Evolutionary conservation across 2,329 filamentous ascomycete genomes (phyloP).

Genomic region (Fusarium sulawesiense): DNA sequence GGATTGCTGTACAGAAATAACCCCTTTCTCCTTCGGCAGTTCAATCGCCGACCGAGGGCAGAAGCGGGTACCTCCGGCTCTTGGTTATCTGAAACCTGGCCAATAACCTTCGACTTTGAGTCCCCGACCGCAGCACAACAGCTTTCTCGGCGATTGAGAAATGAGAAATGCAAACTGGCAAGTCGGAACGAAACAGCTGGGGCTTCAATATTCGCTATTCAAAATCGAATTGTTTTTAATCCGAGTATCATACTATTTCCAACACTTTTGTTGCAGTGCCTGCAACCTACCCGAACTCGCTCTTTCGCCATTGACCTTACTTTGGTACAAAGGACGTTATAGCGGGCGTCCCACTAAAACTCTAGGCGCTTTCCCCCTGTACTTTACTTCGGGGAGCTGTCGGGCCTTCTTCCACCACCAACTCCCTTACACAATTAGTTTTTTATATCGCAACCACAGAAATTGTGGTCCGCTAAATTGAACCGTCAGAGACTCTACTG

Average conservation of each 20-base stretch:
- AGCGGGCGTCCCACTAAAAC: background rate
- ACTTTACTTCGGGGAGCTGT: background rate
- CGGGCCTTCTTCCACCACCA: too few relatives aligned
- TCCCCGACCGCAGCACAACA: background rate
- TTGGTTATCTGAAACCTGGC: rapidly evolving
- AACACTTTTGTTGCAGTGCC: background rate
- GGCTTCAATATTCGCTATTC: background rate
- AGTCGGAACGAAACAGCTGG: background rate
- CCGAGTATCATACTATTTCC: background rate
- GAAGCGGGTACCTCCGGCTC: background rate
- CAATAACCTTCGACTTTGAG: background rate
- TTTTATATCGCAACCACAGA: background rate
- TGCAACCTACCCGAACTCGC: background rate
- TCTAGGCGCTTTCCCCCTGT: background rate
- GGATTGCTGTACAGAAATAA: background rate
- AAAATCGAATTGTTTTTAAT: background rate
- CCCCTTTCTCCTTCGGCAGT: background rate
- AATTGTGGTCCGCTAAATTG: background rate
- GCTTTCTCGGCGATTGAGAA: background rate
- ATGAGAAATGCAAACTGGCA: background rate
- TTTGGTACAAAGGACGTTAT: background rate
- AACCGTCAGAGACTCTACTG: background rate
- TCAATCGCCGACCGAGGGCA: conserved; percentile 3
- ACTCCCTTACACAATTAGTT: background rate
- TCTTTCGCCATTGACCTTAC: background rate